Evolutionary conservation across 805 yeast genomes (phyloP).

Genomic region (Wickerhamomyces pijperi): DNA sequence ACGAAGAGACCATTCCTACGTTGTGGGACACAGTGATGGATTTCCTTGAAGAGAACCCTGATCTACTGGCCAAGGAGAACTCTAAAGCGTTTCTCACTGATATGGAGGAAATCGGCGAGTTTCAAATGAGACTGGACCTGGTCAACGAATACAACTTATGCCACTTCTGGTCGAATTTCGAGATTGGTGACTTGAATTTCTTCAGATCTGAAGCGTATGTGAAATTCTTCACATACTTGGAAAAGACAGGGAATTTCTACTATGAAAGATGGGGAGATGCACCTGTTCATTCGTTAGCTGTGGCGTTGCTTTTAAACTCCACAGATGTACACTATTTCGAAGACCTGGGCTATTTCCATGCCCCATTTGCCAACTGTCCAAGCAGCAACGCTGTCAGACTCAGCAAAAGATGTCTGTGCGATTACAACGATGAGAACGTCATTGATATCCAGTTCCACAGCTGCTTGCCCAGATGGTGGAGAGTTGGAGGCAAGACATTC

Average conservation of each 20-base stretch:
- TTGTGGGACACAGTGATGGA: slow-evolving; percentile 68
- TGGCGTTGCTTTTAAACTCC: slow-evolving; percentile 43
- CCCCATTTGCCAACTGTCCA: slow-evolving; percentile 60
- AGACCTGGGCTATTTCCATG: slow-evolving; percentile 72
- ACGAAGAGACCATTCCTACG: slow-evolving; percentile 75
- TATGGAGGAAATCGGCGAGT: slow-evolving; percentile 28
- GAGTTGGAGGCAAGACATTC: slow-evolving; percentile 51
- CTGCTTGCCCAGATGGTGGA: slow-evolving; percentile 73
- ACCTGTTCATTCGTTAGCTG: slow-evolving; percentile 74
- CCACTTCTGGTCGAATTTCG: slow-evolving; percentile 86
- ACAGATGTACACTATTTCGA: slow-evolving; percentile 65
- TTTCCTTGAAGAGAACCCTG: slow-evolving; percentile 45
- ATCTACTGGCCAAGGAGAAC: slow-evolving; percentile 53
- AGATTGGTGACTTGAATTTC: slow-evolving; percentile 60
- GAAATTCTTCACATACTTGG: slow-evolving; percentile 52
- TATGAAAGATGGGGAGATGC: slow-evolving; percentile 96
- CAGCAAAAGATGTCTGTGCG: slow-evolving; percentile 54
- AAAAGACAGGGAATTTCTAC: slow-evolving; percentile 64
- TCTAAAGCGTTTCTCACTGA: slow-evolving; percentile 47
- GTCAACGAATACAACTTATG: slow-evolving; percentile 59
- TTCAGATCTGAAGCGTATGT: slow-evolving; percentile 57
- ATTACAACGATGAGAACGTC: slow-evolving; percentile 30
- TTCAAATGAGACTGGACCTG: slow-evolving; percentile 21
- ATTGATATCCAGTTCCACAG: slow-evolving; percentile 38
- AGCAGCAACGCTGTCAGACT: slow-evolving; percentile 34